These are phyloP conservation scores for Cyclotella baltica DNA, from an alignment of 108 stramenopile species.

Conservation along the genomic window DNA sequence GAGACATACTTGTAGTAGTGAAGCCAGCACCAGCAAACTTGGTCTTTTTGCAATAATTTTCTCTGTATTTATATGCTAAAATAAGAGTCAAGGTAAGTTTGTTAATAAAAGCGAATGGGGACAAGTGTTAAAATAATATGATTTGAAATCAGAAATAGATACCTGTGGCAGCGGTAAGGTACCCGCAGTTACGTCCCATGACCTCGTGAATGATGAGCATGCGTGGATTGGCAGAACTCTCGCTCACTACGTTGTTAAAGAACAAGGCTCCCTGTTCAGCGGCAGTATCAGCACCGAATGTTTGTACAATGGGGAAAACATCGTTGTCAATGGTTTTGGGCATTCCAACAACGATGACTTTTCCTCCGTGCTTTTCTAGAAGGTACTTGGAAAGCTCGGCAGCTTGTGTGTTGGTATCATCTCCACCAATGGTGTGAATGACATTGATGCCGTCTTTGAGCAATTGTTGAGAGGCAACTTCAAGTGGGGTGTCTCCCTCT, in stretches of 20 bases:
- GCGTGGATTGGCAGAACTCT: constrained; percentile 87
- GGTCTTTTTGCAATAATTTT: constrained; percentile 45
- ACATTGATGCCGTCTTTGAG: constrained; percentile 81
- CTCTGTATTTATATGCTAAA: constrained; percentile 82
- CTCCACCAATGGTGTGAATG: constrained; percentile 93
- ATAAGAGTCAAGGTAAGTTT: too few species aligned
- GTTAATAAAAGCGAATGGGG: too few species aligned
- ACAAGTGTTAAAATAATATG: too few species aligned
- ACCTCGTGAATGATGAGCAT: constrained; percentile 94
- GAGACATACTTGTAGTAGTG: constrained; percentile 52
- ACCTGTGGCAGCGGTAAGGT: constrained; percentile 85
- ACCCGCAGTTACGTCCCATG: constrained; percentile 93
- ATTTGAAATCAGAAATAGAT: too few species aligned
- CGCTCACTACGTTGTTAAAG: constrained; percentile 87
- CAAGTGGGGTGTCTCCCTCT: constrained; percentile 82
- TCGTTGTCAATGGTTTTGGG: constrained; percentile 92
- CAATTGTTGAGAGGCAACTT: constrained; percentile 85
- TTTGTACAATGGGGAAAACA: constrained; percentile 89
- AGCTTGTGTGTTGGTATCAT: constrained; percentile 95
- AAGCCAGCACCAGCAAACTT: constrained; percentile 58
- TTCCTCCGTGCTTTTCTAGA: constrained; percentile 81
- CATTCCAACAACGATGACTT: constrained; percentile 90
- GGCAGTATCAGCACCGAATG: constrained; percentile 92
- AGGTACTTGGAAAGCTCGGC: constrained; percentile 86
- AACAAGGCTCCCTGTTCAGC: constrained; percentile 86